Evolutionary conservation across 371 early-diverging fungal species (phyloP), one percentile per base, ranked within the genome.

Genomic region (Gilbertella persicaria): DNA sequence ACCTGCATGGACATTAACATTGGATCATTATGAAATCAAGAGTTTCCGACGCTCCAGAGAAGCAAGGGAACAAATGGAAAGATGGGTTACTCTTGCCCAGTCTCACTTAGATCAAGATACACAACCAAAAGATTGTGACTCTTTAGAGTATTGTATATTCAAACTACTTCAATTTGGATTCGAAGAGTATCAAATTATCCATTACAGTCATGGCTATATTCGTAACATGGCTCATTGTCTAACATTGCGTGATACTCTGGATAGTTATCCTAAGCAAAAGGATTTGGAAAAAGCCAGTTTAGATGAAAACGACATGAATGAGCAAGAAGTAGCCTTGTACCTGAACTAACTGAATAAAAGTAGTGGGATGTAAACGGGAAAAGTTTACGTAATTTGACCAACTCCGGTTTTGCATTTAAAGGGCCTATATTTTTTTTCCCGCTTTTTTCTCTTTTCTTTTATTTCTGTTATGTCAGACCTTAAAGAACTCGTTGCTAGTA

Each of bases 401-500:
- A 43, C 26, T 43, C 41, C 41, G 40, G n/a, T n/a, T 39, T 16
- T 12, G 21, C 37, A 36, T n/a, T 10, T 41, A 41, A 13, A 41
- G 24, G n/a, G 20, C 13, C n/a, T 38, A 12, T 16, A 38, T 14
- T 14, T 9, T 35, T 35, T 23, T 30, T 52, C 44, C 53, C 53
- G 39, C 6, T 47, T 41, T 21, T 47, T 45, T 42, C 47, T 48
- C 19, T 43, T 45, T 50, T 29, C 19, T 30, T 45, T 28, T 46
- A 3, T 17, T 16, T 0, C 12, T 17, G 47, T 8, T 5, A 58
- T 51, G 52, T 33, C 52, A 10, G 43, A 40, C 21, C 30, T 53
- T 21, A 41, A 53, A 29, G 38, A 59, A 28, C 52, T 48, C 36
- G 3, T 59, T 4, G 28, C 35, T 13, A 47, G 12, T 8, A 55